Evolutionary conservation across 2,329 filamentous ascomycete genomes (phyloP).

Genomic region (Apiospora kogelbergensis): DNA sequence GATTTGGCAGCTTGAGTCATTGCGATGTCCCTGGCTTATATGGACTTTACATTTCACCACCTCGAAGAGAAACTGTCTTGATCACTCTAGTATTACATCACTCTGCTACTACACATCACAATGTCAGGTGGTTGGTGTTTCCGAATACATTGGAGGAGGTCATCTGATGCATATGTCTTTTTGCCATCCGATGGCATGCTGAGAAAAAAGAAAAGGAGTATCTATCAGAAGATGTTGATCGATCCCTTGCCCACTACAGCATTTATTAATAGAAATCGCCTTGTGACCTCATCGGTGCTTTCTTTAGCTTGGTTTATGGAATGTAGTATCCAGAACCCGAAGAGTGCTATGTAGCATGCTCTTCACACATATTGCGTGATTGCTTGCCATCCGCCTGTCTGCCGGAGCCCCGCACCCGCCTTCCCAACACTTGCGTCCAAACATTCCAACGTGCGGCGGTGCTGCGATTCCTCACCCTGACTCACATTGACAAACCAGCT

Average conservation of each 20-base stretch:
- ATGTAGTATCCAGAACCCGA: not conserved
- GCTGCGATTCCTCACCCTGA: too few species aligned
- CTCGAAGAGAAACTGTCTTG: not conserved
- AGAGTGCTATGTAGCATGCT: not conserved
- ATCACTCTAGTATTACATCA: not conserved
- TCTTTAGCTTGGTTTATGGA: too few species aligned
- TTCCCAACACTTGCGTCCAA: not conserved
- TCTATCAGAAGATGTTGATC: not conserved
- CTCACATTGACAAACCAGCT: too few species aligned
- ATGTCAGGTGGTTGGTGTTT: not conserved
- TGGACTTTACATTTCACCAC: not conserved
- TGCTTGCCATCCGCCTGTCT: not conserved
- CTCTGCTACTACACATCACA: not conserved
- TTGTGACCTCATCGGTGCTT: too few species aligned
- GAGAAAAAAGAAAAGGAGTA: not conserved
- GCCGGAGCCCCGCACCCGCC: not conserved
- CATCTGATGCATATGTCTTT: not conserved
- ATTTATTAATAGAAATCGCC: too few species aligned
- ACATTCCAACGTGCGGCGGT: not conserved
- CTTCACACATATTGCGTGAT: not conserved
- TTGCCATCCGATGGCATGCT: not conserved
- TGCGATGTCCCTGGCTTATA: not conserved
- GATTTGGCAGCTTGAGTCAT: not conserved
- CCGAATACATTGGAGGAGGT: not conserved
- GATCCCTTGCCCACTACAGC: too few species aligned